Conservation (phyloP, 768 basidiomycete genomes). For the Terana coerulea region DNA sequence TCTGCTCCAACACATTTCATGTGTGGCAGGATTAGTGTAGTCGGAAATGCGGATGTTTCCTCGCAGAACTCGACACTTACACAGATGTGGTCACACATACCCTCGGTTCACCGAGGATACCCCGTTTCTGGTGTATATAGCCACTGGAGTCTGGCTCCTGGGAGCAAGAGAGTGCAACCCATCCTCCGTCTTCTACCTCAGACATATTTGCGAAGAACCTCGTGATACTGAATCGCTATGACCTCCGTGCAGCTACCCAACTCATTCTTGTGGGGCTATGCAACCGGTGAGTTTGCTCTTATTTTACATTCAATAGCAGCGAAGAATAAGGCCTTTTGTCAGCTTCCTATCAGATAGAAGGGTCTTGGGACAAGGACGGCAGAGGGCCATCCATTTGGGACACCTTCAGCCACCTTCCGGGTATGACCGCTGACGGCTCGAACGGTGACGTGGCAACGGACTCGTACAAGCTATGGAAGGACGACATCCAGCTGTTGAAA, state of each 20-base stretch:
- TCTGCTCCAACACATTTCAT: no score
- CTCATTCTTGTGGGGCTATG: constrained; percentile 68
- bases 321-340: not conserved
- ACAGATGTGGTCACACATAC: not conserved
- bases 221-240: not conserved
- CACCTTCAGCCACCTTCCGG: constrained; percentile 38
- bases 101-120: not conserved
- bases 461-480: constrained; percentile 39
- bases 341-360: constrained; percentile 51
- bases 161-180: no score
- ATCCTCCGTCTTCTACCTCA: no score
- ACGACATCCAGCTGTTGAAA: constrained; percentile 43
- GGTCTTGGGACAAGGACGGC: constrained; percentile 34
- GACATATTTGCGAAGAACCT: not conserved
- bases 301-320: not conserved
- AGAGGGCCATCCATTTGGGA: constrained; percentile 48
- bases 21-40: no score
- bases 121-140: not conserved
- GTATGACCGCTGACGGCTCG: constrained; percentile 40
- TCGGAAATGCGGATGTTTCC: no score
- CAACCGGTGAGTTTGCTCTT: constrained; percentile 48
- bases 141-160: no score
- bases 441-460: constrained; percentile 45
- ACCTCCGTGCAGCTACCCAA: constrained; percentile 34
- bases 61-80: not conserved